Evolutionary conservation across 768 basidiomycete species (phyloP), one percentile per base, ranked within the genome.

Genomic region (Leccinum boreale): DNA sequence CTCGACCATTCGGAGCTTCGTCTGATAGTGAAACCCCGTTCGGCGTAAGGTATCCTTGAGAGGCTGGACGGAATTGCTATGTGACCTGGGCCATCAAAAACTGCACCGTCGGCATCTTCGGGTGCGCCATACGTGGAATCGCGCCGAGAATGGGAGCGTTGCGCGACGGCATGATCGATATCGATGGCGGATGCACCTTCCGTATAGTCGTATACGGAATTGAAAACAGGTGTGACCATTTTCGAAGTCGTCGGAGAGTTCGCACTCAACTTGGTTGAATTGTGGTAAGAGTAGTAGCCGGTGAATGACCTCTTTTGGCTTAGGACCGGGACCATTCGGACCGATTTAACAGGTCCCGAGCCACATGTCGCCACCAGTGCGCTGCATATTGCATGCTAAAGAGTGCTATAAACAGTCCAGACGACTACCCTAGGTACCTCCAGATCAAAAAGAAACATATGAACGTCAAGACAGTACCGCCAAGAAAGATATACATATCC

Each of bases 391-490:
- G 35, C 33, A n/a, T 4, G n/a, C 29, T n/a, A 36, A 52, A 17
- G 45, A 17, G 45, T 42, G 56, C 58, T 49, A 54, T 48, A 5
- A 49, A 56, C 36, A 51, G 33, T 52, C 21, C 36, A 3, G 6
- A 45, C 73, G 10, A 45, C 73, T 73, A 81, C 52, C 90, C 96
- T 49, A 98, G 75, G 71, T 94, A 98, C 64, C 83, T 83, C 89
- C 92, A 92, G 65, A 98, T 98, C 62, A 93, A 73, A 75, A 84
- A 95, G 78, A 98, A 98, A 74, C 89, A 93, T 74, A 97, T 79
- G 70, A 98, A 89, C 10, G 96, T 98, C 71, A 92, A 83, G 23
- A 89, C 73, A 1, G 89, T 89, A 2, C 96, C 96, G 3, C 76
- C 87, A 49, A 90, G 71, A 74, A 99, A 94, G 61, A 99, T 95